phyloP scores from a whole-genome alignment of 1,284 basidiomycete species.

The Apiotrichum brassicae region DNA sequence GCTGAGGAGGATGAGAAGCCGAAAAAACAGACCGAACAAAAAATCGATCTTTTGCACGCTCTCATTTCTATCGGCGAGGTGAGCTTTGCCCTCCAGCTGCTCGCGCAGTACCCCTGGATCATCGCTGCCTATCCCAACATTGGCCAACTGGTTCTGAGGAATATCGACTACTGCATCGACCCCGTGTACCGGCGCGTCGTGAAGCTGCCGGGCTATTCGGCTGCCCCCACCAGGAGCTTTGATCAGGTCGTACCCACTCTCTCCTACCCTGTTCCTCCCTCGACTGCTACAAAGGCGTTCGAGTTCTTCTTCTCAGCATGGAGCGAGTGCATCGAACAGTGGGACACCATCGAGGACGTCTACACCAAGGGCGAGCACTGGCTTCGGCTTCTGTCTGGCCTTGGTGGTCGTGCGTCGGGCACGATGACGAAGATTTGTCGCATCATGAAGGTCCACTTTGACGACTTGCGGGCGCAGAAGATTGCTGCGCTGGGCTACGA shows the following conservation, averaged over 20 bases:
- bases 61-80: constrained; percentile 79
- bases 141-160: constrained; percentile 73
- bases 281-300: constrained; percentile 62
- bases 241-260: constrained; percentile 50
- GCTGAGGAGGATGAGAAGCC: constrained; percentile 44
- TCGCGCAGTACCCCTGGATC: constrained; percentile 80
- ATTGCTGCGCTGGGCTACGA: neutral
- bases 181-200: constrained; percentile 56
- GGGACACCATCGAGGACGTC: constrained; percentile 61
- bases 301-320: constrained; percentile 87
- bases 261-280: constrained; percentile 66
- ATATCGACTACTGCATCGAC: constrained; percentile 62
- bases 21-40: constrained; percentile 61
- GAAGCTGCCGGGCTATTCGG: neutral
- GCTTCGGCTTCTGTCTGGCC: constrained; percentile 66
- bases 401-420: constrained; percentile 64
- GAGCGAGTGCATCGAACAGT: constrained; percentile 63
- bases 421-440: constrained; percentile 60
- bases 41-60: constrained; percentile 70
- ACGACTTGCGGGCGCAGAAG: constrained; percentile 24
- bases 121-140: constrained; percentile 73
- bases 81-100: constrained; percentile 66
- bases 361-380: constrained; percentile 55
- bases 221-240: neutral
- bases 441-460: constrained; percentile 53